Evolutionary conservation across 2,329 filamentous ascomycete genomes (phyloP).

Genomic region (Beauveria brongniartii): DNA sequence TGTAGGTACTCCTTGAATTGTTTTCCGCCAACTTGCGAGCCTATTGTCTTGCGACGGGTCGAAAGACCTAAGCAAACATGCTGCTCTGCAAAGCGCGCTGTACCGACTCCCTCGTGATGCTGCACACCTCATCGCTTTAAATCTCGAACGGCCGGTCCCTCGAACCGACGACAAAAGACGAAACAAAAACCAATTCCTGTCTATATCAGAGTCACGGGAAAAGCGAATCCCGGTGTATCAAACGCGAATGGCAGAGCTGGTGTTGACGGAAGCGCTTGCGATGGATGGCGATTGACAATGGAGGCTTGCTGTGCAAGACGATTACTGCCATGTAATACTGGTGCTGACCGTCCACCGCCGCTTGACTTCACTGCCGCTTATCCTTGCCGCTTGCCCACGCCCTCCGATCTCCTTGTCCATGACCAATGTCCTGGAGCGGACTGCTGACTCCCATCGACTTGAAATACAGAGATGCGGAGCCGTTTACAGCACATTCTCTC

Average conservation of each 20-base stretch:
- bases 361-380: not conserved
- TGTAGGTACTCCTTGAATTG: conserved; percentile 47
- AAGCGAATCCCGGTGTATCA: not conserved
- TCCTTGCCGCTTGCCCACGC: not conserved
- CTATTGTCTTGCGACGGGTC: not conserved
- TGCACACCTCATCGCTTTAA: conserved; percentile 1
- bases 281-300: not conserved
- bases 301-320: not conserved
- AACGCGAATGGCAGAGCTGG: conserved; percentile 9
- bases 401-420: conserved; percentile 10
- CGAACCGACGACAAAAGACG: not conserved
- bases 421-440: conserved; percentile 9
- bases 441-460: not conserved
- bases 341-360: not conserved
- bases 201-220: not conserved
- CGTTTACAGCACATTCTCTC: not conserved
- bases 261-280: not conserved
- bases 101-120: conserved; percentile 10
- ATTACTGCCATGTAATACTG: conserved; percentile 1
- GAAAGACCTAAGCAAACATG: not conserved
- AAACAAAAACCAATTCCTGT: not conserved
- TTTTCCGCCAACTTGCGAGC: conserved; percentile 5
- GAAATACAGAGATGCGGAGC: conserved; percentile 1
- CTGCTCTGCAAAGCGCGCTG: not conserved
- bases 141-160: not conserved